Base-by-base conservation (phyloP, 257 asterid genomes). In the Gentiana macrophylla region DNA sequence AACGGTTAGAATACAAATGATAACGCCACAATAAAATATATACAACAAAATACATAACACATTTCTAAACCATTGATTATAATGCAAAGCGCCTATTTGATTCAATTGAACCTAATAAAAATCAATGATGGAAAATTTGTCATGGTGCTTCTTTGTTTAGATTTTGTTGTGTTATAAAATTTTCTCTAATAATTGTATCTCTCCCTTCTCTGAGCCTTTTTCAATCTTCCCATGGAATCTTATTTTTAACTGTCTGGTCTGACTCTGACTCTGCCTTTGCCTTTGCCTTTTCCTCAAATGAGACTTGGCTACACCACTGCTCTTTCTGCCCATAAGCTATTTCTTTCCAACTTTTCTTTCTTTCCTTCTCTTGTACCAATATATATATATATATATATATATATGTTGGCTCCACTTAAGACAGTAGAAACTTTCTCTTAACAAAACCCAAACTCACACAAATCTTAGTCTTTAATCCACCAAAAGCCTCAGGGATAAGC, bases 211-310 rank as follows among this genome's bases (percentile, higher is more conserved):
- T 43, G 33, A 52, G 43, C 48, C 35, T 63, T 34, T 12, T 12
- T 53, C 10, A 35, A 45, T 12, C 3, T 46, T 54, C 53, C 35
- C 0, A 32, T 50, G 37, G 12, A 15, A 9, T 34, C 63, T 32
- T n/a, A 55, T 52, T 36, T 64, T 77, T 77, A 75, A 73, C 74
- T 71, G 83, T 83, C 92, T 78, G 75, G 80, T 75, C 92, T 68
- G 66, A 52, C 80, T 50, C 74, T 74, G n/a, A 47, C 54, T 59
- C 45, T 46, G 54, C 49, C n/a, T 59, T 34, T 48, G 2, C 51
- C 62, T 45, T 32, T 57, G 41, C n/a, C 32, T 38, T 34, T n/a
- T n/a, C n/a, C n/a, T n/a, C n/a, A n/a, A n/a, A n/a, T n/a, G n/a
- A n/a, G n/a, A n/a, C n/a, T n/a, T n/a, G n/a, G n/a, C n/a, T 54